Conservation (phyloP, 768 basidiomycete species). For the Rhodocollybia butyracea region DNA sequence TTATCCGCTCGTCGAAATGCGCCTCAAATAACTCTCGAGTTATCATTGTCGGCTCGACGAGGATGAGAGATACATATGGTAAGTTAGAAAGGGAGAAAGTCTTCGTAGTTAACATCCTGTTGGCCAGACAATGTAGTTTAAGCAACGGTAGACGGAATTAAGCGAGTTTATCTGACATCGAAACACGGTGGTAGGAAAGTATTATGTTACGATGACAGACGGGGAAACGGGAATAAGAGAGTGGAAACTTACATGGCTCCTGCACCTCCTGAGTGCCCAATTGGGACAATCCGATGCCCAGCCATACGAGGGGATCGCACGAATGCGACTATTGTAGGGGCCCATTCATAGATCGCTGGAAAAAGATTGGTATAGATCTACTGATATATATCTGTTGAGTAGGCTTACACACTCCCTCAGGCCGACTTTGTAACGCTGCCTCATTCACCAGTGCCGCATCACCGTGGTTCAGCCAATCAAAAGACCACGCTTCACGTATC, state of each 20-base stretch:
- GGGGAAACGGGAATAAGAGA: neutral
- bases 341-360: constrained; percentile 21
- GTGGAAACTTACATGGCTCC: constrained; percentile 18
- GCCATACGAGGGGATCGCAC: constrained; percentile 12
- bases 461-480: constrained; percentile 40
- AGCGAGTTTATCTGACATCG: neutral
- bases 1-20: constrained; percentile 34
- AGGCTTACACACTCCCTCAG: constrained; percentile 17
- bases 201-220: neutral
- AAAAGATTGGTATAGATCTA: neutral
- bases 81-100: constrained; percentile 21
- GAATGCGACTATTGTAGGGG: constrained; percentile 19
- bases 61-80: constrained; percentile 35
- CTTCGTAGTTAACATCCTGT: constrained; percentile 38
- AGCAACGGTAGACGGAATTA: neutral
- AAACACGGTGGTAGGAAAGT: neutral
- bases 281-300: constrained; percentile 17
- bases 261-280: constrained; percentile 26
- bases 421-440: constrained; percentile 16
- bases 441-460: constrained; percentile 33
- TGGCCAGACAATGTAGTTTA: too few species aligned
- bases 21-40: constrained; percentile 30
- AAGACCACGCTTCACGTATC: constrained; percentile 37
- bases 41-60: constrained; percentile 44
- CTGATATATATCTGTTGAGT: neutral